These are phyloP conservation scores for Gnaphalium uliginosum DNA, from an alignment of 129 eudicot species.

Conservation along the genomic window DNA sequence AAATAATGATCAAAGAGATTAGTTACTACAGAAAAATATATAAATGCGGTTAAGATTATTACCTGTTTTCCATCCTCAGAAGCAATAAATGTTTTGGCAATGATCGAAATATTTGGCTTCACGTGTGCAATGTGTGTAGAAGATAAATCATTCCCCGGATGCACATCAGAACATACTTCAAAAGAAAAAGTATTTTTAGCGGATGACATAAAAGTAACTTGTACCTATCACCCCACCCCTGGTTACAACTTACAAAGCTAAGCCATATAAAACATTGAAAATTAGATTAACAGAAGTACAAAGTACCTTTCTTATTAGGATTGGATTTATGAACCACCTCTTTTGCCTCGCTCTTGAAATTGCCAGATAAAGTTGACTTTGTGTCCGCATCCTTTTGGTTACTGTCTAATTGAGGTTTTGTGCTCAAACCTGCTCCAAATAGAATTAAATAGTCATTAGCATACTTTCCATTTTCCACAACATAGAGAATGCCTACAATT, in stretches of 20 bases:
- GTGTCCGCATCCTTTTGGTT: constrained; percentile 27
- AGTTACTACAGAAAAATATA: not conserved
- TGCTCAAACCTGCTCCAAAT: constrained; percentile 36
- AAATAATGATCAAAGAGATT: not conserved
- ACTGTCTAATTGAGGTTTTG: constrained; percentile 42
- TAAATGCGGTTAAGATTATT: constrained; percentile 16
- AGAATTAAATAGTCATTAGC: constrained; percentile 4
- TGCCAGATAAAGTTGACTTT: constrained; percentile 24
- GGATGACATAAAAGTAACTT: not conserved
- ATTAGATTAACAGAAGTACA: not conserved
- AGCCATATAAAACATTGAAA: not conserved
- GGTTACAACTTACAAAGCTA: not conserved
- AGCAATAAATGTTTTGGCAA: constrained; percentile 61
- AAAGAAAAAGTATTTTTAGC: not conserved
- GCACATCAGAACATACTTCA: constrained; percentile 30
- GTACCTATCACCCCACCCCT: not conserved
- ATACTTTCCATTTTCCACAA: not conserved
- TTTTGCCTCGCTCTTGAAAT: constrained; percentile 37
- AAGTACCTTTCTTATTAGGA: constrained; percentile 34
- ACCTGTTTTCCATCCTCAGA: constrained; percentile 73
- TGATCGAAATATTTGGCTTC: constrained; percentile 33
- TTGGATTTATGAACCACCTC: constrained; percentile 32
- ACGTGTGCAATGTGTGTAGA: constrained; percentile 19
- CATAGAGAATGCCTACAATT: not conserved
- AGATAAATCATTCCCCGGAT: constrained; percentile 35